Evolutionary conservation across 306 rosid genomes (phyloP).

Genomic region (Glycyrrhiza uralensis): DNA sequence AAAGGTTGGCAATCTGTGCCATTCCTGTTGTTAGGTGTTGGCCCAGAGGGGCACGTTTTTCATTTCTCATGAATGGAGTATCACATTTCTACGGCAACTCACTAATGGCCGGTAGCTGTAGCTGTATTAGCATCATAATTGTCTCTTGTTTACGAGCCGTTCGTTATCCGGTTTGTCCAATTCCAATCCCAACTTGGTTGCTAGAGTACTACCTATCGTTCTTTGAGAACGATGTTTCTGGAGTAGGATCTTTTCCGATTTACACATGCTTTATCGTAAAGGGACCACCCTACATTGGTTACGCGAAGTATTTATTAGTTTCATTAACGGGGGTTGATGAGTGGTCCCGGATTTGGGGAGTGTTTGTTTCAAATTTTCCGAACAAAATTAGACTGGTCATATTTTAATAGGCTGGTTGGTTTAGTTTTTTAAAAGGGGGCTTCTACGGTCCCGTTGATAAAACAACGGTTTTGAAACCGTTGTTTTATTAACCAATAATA

Average conservation of each 20-base stretch:
- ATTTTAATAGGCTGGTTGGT: too few relatives aligned
- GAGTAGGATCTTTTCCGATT: background rate
- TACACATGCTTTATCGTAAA: background rate
- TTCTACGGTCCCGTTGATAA: too few relatives aligned
- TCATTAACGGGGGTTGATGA: too few relatives aligned
- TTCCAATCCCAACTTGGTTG: background rate
- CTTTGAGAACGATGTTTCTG: background rate
- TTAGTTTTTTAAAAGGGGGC: too few relatives aligned
- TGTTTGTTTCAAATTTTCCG: too few relatives aligned
- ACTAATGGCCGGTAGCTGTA: constrained; percentile 21
- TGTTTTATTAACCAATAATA: too few relatives aligned
- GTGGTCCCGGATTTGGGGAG: too few relatives aligned
- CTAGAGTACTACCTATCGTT: too few relatives aligned
- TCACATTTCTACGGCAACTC: constrained; percentile 11
- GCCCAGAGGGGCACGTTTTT: constrained; percentile 22
- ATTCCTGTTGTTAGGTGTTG: constrained; percentile 27
- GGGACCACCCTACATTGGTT: background rate
- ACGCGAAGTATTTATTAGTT: background rate
- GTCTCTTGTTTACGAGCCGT: constrained; percentile 20
- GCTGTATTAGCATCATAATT: background rate
- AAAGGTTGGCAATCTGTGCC: constrained; percentile 12
- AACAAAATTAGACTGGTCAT: too few relatives aligned
- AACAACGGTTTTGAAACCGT: too few relatives aligned
- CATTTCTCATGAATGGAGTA: constrained; percentile 20
- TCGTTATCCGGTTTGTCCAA: background rate